Evolutionary conservation across 2,329 filamentous ascomycete species (phyloP).

Genomic region (Mycosphaerella sp.): DNA sequence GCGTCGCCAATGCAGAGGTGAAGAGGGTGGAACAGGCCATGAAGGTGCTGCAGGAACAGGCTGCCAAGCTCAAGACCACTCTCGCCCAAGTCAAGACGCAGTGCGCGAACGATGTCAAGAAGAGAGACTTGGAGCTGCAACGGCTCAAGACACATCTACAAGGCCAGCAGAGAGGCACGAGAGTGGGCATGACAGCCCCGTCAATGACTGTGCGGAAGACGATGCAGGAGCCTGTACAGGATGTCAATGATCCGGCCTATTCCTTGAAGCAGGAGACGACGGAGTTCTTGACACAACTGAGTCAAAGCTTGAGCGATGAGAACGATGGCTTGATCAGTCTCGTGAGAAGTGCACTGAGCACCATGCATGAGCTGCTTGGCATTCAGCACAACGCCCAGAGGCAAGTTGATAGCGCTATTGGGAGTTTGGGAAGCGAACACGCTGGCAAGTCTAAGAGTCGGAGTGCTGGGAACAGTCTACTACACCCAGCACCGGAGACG

Average conservation of each 20-base stretch:
- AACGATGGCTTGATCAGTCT: conserved; percentile 76
- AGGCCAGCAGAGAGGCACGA: conserved; percentile 52
- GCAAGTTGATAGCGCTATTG: conserved; percentile 30
- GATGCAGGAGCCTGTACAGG: conserved; percentile 39
- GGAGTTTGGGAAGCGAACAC: conserved; percentile 27
- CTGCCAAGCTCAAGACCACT: conserved; percentile 68
- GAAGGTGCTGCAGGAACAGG: conserved; percentile 71
- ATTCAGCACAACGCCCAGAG: conserved; percentile 37
- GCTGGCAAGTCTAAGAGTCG: conserved; percentile 20
- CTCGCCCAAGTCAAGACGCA: conserved; percentile 78
- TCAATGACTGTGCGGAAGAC: conserved; percentile 46
- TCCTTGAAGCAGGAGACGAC: conserved; percentile 82
- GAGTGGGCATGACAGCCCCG: conserved; percentile 41
- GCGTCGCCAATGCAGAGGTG: conserved; percentile 75
- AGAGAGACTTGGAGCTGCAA: conserved; percentile 83
- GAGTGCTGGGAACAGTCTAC: conserved; percentile 23
- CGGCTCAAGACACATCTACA: conserved; percentile 79
- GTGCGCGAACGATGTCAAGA: conserved; percentile 85
- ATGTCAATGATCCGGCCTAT: conserved; percentile 54
- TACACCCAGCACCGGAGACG: conserved; percentile 47
- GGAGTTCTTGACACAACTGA: conserved; percentile 78
- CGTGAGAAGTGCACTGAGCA: conserved; percentile 63
- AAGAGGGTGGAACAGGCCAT: conserved; percentile 71
- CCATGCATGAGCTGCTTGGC: conserved; percentile 60
- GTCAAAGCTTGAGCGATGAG: conserved; percentile 78